phyloP scores from a whole-genome alignment of 208 protist species.

The Acanthamoeba quina region DNA sequence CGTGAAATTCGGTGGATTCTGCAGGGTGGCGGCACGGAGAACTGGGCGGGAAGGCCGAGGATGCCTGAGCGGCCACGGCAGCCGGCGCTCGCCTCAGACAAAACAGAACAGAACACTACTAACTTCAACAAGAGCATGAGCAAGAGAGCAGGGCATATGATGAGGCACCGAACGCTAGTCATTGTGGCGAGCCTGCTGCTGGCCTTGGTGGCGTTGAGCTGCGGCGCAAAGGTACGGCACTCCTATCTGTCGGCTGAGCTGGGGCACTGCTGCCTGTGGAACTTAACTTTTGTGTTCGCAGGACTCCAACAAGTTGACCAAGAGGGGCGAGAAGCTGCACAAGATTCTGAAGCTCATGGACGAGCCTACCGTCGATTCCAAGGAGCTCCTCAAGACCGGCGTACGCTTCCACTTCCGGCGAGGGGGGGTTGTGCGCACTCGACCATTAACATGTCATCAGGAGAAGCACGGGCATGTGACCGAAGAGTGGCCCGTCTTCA shows the following conservation, averaged over 20 bases:
- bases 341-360: constrained; percentile 26
- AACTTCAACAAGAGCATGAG: too few species aligned
- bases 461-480: constrained; percentile 39
- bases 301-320: not conserved
- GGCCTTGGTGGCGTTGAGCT: not conserved
- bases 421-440: not conserved
- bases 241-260: not conserved
- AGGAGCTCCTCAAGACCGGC: not conserved
- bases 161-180: too few species aligned
- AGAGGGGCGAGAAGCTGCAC: not conserved
- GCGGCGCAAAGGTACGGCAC: not conserved
- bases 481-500: not conserved
- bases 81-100: too few species aligned
- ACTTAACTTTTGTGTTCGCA: not conserved
- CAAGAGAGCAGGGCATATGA: not conserved
- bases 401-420: not conserved
- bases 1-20: too few species aligned
- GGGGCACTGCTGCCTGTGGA: not conserved
- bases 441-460: not conserved
- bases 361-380: not conserved
- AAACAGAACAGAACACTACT: not conserved
- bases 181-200: not conserved
- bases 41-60: too few species aligned
- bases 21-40: too few species aligned
- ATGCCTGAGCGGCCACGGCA: too few species aligned